Base-by-base conservation (phyloP, 345 rosid species). In the Litchi chinensis region DNA sequence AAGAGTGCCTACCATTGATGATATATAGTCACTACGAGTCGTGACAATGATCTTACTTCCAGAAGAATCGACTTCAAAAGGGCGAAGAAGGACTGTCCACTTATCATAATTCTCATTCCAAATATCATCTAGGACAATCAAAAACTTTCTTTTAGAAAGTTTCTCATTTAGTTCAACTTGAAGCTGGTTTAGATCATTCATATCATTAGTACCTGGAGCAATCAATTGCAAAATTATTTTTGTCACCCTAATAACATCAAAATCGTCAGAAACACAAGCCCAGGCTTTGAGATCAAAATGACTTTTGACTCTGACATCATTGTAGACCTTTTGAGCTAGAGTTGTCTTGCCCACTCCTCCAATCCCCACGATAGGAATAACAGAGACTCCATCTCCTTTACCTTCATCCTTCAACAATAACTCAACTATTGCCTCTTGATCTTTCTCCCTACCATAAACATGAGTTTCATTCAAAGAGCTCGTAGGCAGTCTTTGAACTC, bases 301-400 rank as follows among this genome's bases (percentile, higher is more conserved):
- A 19, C 41, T 54, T 15, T 59, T 57, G 11, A 77, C 75, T 11
- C 0, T 44, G 9, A 52, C 8, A 67, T 77, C 81, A 68, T 77
- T 67, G 71, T 71, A 82, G 24, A 69, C 60, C 10, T 73, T 54
- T 74, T 62, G 67, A 46, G 84, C 74, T 12, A 82, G 64, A 15
- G 81, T 77, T 13, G 84, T 82, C 43, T 82, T 82, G 10, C 84
- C 84, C 7, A 74, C 44, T 2, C 84, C 84, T 0, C 79, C 86
- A 73, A 77, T 77, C 5, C 86, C 86, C 0, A 65, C 13, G 0
- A 83, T 75, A 10, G 54, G 77, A 79, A 1, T 65, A 68, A 10
- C 63, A 65, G 8, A 73, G 77, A 16, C 41, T 66, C 57, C 68
- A 21, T 59, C 71, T 46, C 16, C 7, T 10, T 7, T 60, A 72